Percentiles rank a stretch among this genome's conserved stretches.
phyloP scores from a whole-genome alignment of 2,329 filamentous ascomycete species.

The Trichoderma hamatum region DNA sequence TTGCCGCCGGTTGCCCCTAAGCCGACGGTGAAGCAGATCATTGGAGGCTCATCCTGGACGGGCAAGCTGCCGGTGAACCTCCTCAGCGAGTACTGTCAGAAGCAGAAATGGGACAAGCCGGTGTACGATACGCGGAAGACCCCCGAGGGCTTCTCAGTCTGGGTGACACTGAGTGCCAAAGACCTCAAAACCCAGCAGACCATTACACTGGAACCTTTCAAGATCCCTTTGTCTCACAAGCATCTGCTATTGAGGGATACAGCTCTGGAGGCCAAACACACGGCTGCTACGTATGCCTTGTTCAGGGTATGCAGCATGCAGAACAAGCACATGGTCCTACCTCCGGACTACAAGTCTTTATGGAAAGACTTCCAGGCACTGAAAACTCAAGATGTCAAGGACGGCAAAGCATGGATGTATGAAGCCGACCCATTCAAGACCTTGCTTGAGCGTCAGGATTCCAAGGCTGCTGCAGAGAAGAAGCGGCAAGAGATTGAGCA shows the following conservation, averaged over 20 bases:
- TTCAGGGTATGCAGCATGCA: conserved; percentile 94
- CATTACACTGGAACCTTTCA: conserved; percentile 76
- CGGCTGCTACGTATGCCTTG: conserved; percentile 87
- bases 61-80: conserved; percentile 94
- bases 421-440: conserved; percentile 92
- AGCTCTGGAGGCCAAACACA: conserved; percentile 88
- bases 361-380: conserved; percentile 90
- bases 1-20: conserved; percentile 53
- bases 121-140: conserved; percentile 84
- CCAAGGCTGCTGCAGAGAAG: conserved; percentile 75
- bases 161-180: conserved; percentile 74
- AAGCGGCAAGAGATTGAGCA: conserved; percentile 73
- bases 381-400: conserved; percentile 78
- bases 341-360: conserved; percentile 82
- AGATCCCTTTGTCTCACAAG: conserved; percentile 74
- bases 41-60: conserved; percentile 95
- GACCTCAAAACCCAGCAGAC: conserved; percentile 83
- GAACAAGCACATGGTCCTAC: conserved; percentile 92
- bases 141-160: conserved; percentile 74
- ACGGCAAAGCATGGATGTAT: conserved; percentile 85
- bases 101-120: conserved; percentile 92
- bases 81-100: conserved; percentile 91
- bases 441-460: conserved; percentile 76
- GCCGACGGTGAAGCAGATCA: conserved; percentile 74
- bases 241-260: conserved; percentile 76